phyloP scores from a whole-genome alignment of 176 grass and related monocot genomes.

The Aegilops sharonensis region DNA sequence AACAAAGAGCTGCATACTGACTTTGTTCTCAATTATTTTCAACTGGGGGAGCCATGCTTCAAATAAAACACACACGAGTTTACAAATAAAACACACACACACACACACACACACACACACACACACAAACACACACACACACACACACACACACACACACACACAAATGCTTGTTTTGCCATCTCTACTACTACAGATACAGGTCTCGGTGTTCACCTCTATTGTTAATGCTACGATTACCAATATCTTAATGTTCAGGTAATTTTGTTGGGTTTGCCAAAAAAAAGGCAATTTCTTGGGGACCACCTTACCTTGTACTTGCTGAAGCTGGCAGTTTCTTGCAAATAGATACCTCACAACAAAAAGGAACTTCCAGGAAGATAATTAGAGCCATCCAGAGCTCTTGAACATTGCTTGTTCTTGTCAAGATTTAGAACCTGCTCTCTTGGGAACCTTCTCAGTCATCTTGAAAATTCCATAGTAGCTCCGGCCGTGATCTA shows the following conservation, averaged over 20 bases:
- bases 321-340: not conserved
- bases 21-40: too few relatives aligned
- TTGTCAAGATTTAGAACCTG: slow-evolving; percentile 79
- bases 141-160: not conserved
- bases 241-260: not conserved
- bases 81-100: not conserved
- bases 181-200: not conserved
- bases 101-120: not conserved
- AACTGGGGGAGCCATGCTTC: not conserved
- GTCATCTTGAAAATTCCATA: too few relatives aligned
- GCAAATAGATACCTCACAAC: too few relatives aligned
- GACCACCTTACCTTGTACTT: too few relatives aligned
- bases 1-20: too few relatives aligned
- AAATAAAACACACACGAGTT: not conserved
- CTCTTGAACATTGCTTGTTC: slow-evolving; percentile 87
- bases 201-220: not conserved
- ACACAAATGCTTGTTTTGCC: not conserved
- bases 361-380: slow-evolving; percentile 55
- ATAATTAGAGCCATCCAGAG: slow-evolving; percentile 91
- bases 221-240: not conserved
- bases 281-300: not conserved
- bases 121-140: not conserved
- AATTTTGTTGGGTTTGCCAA: not conserved
- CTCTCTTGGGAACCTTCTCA: not conserved
- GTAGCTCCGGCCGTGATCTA: not conserved